Evolutionary conservation across 2,329 filamentous ascomycete species (phyloP).

Genomic region (Plectosphaerella sp.): DNA sequence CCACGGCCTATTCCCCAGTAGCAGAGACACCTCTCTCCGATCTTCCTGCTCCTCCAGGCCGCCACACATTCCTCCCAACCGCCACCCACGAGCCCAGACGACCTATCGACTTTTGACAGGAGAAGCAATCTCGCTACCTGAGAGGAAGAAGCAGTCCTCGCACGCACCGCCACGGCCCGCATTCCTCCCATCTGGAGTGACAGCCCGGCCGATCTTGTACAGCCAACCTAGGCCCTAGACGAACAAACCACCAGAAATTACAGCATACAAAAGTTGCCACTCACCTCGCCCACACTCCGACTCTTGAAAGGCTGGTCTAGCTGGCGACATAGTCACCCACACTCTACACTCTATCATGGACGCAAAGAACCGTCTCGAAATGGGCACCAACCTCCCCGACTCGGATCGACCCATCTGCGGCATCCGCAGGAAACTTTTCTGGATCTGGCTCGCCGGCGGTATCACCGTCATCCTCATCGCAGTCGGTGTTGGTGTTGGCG

Average conservation of each 20-base stretch:
- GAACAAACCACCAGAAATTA: too few relatives aligned
- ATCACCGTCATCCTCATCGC: neutral
- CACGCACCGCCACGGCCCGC: neutral
- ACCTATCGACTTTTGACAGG: neutral
- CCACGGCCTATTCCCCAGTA: too few relatives aligned
- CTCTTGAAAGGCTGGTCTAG: too few relatives aligned
- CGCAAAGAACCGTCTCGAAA: neutral
- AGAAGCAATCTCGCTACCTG: neutral
- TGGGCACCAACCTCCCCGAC: neutral
- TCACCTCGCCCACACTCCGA: too few relatives aligned
- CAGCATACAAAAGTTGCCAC: too few relatives aligned
- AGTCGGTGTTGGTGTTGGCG: conserved; percentile 1
- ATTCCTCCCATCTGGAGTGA: neutral
- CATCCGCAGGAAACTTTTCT: conserved; percentile 3
- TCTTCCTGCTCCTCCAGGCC: too few relatives aligned
- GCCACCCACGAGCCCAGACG: too few relatives aligned
- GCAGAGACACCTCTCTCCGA: too few relatives aligned
- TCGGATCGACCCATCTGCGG: neutral
- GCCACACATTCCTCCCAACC: too few relatives aligned
- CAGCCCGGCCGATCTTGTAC: too few relatives aligned
- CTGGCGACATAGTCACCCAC: too few relatives aligned
- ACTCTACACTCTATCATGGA: neutral
- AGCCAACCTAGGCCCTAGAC: too few relatives aligned
- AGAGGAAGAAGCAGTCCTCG: neutral
- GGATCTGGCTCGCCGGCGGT: conserved; percentile 1